Evolutionary conservation across 192 early-diverging fungal species (phyloP).

Genomic region (Borealophlyctis nickersoniae): DNA sequence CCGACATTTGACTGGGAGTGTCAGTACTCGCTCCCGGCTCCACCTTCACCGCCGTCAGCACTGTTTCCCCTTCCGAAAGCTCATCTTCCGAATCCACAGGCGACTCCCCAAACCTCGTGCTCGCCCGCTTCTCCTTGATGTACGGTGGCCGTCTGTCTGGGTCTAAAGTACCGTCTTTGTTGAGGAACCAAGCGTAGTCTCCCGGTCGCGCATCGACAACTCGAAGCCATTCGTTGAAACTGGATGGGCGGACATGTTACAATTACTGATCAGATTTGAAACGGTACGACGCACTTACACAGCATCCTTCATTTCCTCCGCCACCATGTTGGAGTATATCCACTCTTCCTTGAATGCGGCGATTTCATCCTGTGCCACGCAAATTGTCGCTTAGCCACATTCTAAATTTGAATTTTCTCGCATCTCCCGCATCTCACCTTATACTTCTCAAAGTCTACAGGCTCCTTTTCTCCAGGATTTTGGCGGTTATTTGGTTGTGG

Average conservation of each 20-base stretch:
- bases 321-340: constrained; percentile 78
- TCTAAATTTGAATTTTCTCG: background rate
- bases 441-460: constrained; percentile 5
- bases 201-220: constrained; percentile 54
- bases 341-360: constrained; percentile 82
- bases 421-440: constrained; percentile 9
- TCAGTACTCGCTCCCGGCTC: too few relatives aligned
- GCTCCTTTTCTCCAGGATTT: too few relatives aligned
- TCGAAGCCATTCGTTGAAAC: constrained; percentile 63
- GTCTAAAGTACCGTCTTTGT: constrained; percentile 54
- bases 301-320: constrained; percentile 66
- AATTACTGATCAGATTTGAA: background rate
- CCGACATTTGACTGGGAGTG: too few relatives aligned
- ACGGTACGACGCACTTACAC: constrained; percentile 49
- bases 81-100: too few relatives aligned
- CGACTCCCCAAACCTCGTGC: background rate
- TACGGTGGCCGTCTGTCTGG: constrained; percentile 40
- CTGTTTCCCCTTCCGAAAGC: too few relatives aligned
- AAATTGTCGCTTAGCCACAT: constrained; percentile 9
- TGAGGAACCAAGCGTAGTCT: constrained; percentile 62
- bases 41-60: too few relatives aligned
- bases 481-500: too few relatives aligned
- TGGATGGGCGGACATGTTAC: constrained; percentile 1
- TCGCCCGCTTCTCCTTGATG: constrained; percentile 1
- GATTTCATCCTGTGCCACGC: constrained; percentile 57